Base-by-base conservation (phyloP, 2,329 filamentous ascomycete species). In the Hypoxylon sp. region DNA sequence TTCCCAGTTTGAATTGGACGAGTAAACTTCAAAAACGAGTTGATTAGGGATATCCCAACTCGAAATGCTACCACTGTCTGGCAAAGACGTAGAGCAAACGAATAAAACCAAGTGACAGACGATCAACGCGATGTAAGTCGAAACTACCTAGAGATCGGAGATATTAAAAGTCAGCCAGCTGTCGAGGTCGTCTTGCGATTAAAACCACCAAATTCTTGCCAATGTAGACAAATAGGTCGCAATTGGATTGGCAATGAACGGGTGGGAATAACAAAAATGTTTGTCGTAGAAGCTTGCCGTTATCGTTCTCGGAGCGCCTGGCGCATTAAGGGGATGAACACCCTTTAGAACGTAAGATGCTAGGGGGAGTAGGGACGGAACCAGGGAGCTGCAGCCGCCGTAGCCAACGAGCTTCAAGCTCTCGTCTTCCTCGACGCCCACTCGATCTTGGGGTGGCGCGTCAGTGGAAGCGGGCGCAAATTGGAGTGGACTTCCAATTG, bases 321-420 rank as follows among this genome's bases (percentile, higher is more conserved):
- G 65, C 62, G 52, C 58, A 67, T 62, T 57, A 68, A 63, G 50
- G 57, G 55, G 62, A 65, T 32, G 53, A 52, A 13, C 60, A 44
- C 51, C 53, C 62, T 61, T 47, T 32, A 60, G 44, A 31, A 60
- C 37, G 35, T 35, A 61, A 57, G 31, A 60, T 60, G 52, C 48
- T 51, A 46, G 55, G 55, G 51, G 47, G 55, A 27, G 44, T 44
- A 51, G 21, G 31, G 56, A 59, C 50, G 39, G 62, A 29, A 54
- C 15, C 59, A 69, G 54, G 54, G 58, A 64, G 56, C 47, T 67
- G 47, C 63, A 61, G 67, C 44, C 31, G 46, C 37, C 57, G 53
- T 32, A 29, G 59, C 69, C 69, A 71, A 65, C 67, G 51, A 69
- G 64, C 63, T 65, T 67, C 54, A 24, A 69, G 63, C 67, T 57